A percentile compares a stretch with the other conserved stretches of the same genome.
Conservation (phyloP, 768 basidiomycete species). For the Boletus subparvulus region DNA sequence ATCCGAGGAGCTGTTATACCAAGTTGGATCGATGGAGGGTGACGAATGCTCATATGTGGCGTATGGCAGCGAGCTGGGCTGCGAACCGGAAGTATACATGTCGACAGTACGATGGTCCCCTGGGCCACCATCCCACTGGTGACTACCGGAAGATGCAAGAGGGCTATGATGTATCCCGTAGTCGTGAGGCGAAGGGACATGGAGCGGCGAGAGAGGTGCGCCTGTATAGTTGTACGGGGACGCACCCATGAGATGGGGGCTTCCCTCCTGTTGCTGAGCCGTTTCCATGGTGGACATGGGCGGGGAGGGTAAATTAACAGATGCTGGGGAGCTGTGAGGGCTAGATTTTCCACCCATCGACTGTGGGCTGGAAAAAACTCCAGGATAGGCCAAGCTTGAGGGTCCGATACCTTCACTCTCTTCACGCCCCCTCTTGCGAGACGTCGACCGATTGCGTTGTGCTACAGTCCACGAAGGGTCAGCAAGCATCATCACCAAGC, state of each 20-base stretch:
- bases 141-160: constrained; percentile 23
- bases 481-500: constrained; percentile 10
- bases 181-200: constrained; percentile 57
- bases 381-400: constrained; percentile 43
- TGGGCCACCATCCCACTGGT: constrained; percentile 47
- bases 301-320: constrained; percentile 70
- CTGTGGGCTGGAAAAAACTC: constrained; percentile 56
- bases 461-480: constrained; percentile 35
- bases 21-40: constrained; percentile 40
- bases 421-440: constrained; percentile 70
- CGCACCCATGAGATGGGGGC: constrained; percentile 51
- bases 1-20: constrained; percentile 38
- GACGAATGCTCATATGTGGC: constrained; percentile 45
- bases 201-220: constrained; percentile 52
- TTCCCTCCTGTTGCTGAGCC: constrained; percentile 47
- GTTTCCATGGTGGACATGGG: constrained; percentile 52
- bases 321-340: constrained; percentile 74
- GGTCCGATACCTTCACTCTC: constrained; percentile 58
- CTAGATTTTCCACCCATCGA: constrained; percentile 48
- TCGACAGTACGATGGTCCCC: constrained; percentile 42
- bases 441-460: constrained; percentile 72
- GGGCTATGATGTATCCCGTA: constrained; percentile 41
- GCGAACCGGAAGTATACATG: constrained; percentile 42
- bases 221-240: constrained; percentile 43
- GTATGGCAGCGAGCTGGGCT: constrained; percentile 39